A percentile compares a stretch with the other conserved stretches of the same genome.
phyloP scores from a whole-genome alignment of 345 rosid species.

The Cardiospermum halicacabum region DNA sequence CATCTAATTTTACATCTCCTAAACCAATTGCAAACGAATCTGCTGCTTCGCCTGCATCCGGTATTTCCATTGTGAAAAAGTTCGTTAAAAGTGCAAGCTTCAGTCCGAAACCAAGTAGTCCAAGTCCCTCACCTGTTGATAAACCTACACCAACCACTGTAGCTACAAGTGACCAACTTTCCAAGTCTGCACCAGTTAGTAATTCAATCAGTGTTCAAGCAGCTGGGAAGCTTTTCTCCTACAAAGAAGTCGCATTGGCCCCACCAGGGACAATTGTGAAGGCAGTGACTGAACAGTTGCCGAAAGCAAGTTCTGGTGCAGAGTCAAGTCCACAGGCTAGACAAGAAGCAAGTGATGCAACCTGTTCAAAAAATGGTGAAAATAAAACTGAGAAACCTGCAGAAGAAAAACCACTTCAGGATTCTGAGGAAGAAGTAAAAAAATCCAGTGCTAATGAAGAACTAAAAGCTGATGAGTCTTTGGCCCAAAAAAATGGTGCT shows the following conservation, averaged over 20 bases:
- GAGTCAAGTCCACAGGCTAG: slow-evolving; percentile 29
- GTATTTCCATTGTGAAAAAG: slow-evolving; percentile 46
- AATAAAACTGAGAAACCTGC: slow-evolving; percentile 29
- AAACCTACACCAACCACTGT: slow-evolving; percentile 52
- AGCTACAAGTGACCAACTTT: slow-evolving; percentile 44
- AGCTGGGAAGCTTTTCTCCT: slow-evolving; percentile 86
- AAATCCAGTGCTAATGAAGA: slow-evolving; percentile 26
- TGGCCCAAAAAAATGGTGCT: slow-evolving; percentile 23
- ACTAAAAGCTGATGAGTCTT: slow-evolving; percentile 27
- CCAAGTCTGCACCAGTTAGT: slow-evolving; percentile 40
- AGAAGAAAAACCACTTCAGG: slow-evolving; percentile 25
- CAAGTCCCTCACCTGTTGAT: slow-evolving; percentile 35
- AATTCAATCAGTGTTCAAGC: slow-evolving; percentile 62
- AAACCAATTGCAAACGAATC: slow-evolving; percentile 46
- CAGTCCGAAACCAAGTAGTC: slow-evolving; percentile 50
- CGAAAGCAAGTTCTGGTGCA: slow-evolving; percentile 35
- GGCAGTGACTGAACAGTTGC: slow-evolving; percentile 69
- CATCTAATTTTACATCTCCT: slow-evolving; percentile 56
- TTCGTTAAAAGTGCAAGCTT: slow-evolving; percentile 68
- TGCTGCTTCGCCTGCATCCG: slow-evolving; percentile 36
- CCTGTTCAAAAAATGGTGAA: slow-evolving; percentile 23
- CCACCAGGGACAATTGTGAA: slow-evolving; percentile 96
- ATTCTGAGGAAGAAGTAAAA: slow-evolving; percentile 24
- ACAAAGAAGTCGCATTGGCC: slow-evolving; percentile 97
- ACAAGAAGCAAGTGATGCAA: slow-evolving; percentile 30